Base-by-base conservation (phyloP, 2,329 filamentous ascomycete genomes). In the Metarhizium humberi region DNA sequence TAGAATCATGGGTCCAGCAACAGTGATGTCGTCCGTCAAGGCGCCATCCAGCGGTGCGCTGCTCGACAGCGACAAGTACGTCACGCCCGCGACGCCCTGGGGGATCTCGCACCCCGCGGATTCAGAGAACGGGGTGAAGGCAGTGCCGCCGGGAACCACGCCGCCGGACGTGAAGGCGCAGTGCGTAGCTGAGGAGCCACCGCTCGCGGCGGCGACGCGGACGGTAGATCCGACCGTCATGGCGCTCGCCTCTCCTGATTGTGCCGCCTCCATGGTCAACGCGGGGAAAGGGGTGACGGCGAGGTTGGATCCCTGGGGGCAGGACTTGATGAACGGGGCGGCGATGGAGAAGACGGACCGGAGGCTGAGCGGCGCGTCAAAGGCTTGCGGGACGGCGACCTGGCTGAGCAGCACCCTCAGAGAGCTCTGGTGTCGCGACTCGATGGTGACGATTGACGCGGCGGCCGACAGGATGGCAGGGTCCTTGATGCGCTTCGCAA, bases 391-490 rank as follows among this genome's bases (percentile, higher is more conserved):
- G 4, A 87, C 79, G 53, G 86, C 81, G 55, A 79, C 72, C 54
- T 76, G 73, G 56, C 78, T 76, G 20, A 77, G 74, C 43, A 81
- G 82, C 56, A 77, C 72, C 60, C 87, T 84, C 70, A 90, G 82
- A 69, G 87, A 84, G 58, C 84, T 85, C 71, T 88, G 85, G 72
- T 91, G 87, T 56, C 87, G 80, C 32, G 86, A 78, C 72, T 91
- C 87, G 57, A 88, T 79, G 29, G 86, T 87, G 48, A 88, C 78
- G 67, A 91, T 90, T 52, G 81, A 81, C 10, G 78, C 87, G 2
- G 87, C 87, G 20, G 82, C 81, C 57, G 78, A 75, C 52, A 91
- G 81, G 58, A 88, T 80, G 51, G 74, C 75, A 51, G 77, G 73
- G 55, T 78, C 76, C 49, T 79, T 76, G 59, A 90, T 70, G 36